Conservation (phyloP, 2,329 filamentous ascomycete species). For the Drechslerella stenobrocha region DNA sequence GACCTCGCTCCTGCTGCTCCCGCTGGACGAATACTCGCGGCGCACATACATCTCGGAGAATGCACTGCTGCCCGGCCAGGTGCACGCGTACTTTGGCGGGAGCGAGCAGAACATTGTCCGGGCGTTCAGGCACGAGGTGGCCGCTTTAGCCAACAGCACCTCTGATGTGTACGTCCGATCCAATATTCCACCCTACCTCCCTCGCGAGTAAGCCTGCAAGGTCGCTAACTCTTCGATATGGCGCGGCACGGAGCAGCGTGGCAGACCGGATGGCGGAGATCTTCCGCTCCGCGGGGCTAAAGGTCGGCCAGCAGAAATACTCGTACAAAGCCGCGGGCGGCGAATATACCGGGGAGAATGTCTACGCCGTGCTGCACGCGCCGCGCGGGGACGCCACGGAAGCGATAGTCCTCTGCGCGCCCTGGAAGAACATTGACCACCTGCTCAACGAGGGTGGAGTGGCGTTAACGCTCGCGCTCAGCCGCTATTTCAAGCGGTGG, state of each 20-base stretch:
- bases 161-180: constrained; percentile 32
- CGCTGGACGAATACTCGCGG: constrained; percentile 86
- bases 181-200: constrained; percentile 31
- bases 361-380: constrained; percentile 90
- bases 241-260: too few species aligned
- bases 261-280: constrained; percentile 75
- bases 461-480: constrained; percentile 79
- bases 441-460: constrained; percentile 84
- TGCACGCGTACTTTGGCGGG: constrained; percentile 95
- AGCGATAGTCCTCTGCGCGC: constrained; percentile 87
- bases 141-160: constrained; percentile 62
- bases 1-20: constrained; percentile 85
- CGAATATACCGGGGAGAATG: constrained; percentile 77
- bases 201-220: constrained; percentile 45
- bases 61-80: constrained; percentile 89
- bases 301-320: constrained; percentile 85
- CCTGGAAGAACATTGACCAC: constrained; percentile 80
- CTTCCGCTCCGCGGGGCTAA: constrained; percentile 76
- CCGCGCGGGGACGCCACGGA: constrained; percentile 95
- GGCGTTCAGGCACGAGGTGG: constrained; percentile 83
- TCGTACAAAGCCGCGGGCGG: constrained; percentile 78
- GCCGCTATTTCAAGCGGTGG: constrained; percentile 96
- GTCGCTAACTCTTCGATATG: too few species aligned
- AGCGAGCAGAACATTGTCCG: constrained; percentile 94
- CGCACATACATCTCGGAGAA: constrained; percentile 97